Evolutionary conservation across 148 eudicot genomes (phyloP), one percentile per base, ranked within the genome.

Genomic region (Chenopodium quinoa): DNA sequence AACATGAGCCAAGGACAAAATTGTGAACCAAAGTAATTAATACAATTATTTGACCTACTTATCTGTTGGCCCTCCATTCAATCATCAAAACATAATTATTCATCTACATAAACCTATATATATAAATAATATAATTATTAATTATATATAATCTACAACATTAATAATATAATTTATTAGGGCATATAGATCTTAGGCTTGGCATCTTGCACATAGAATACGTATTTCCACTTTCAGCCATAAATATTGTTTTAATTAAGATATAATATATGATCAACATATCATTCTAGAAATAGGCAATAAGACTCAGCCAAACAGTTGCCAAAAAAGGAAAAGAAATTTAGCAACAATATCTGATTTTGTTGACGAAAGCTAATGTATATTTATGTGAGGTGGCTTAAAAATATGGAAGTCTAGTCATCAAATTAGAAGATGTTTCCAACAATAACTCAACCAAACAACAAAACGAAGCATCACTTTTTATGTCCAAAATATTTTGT

Each of bases 391-490:
- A 74, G 75, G 50, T 73, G 75, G 66, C 0, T 54, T 32, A 20
- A 76, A 31, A 50, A n/a, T 40, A 9, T 60, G 79, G 52, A 76
- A 37, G 34, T 76, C 79, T 76, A 76, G 69, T 76, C 79, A 76
- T n/a, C 20, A 40, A 40, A 40, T 40, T 40, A 40, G 44, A 40
- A 40, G 44, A 40, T 67, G 66, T 25, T 60, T 58, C 25, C 67
- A 76, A 56, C 48, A 34, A 75, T 22, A 31, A 60, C 29, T n/a
- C 78, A 20, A 62, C 25, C 66, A 62, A 63, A 62, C 54, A 77
- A 77, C 70, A 22, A 60, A 56, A 40, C 40, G 68, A 77, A 77
- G 70, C 54, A 60, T 70, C 79, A 77, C 79, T 77, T 77, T 77
- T 3, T 9, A 27, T 22, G 69, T 74, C 77, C 77, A 74, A 74